Base-by-base conservation (phyloP, 306 rosid species). In the Fragaria nilgerrensis region DNA sequence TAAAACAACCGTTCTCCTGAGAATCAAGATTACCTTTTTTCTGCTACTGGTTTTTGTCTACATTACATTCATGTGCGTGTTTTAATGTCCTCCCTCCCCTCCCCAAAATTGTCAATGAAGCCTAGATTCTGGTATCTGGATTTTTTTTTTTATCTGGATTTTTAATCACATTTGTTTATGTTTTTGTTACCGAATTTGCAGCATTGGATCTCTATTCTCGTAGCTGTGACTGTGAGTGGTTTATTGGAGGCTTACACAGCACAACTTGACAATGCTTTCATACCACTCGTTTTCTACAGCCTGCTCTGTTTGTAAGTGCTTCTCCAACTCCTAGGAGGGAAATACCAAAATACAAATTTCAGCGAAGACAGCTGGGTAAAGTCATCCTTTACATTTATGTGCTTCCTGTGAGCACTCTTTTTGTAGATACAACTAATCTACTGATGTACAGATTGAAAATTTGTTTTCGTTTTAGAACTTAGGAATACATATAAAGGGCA, bases 241-340 rank as follows among this genome's bases (percentile, higher is more conserved):
- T 77, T 95, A 87, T 82, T 95, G 87, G 99, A 95, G 93, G 99
- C 99, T 73, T 89, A 88, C 87, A 95, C 99, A 1, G 87, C 97
- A 9, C 99, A 95, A 80, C 97, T 95, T 29, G 99, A 95, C 89
- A 95, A 95, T 44, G 97, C 96, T 14, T 95, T 95, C 83, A 92
- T 95, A 78, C 99, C 99, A 27, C 90, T 92, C 32, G 83, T 92
- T 67, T 95, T 95, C 92, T 92, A 86, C 66, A 91, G 97, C 83
- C 99, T 95, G 78, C 96, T 95, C 68, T 90, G 96, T 84, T 82
- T 95, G 86, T 95, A 86, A 88, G 71, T 78, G 82, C 61, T 44
- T 55, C 82, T 79, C 75, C 55, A 70, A 72, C 77, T 58, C 77
- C 75, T 29, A 15, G 47, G 65, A n/a, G 9, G 55, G 74, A 68